Evolutionary conservation across 2,329 filamentous ascomycete species (phyloP).

Genomic region (Diaporthe vaccinii): DNA sequence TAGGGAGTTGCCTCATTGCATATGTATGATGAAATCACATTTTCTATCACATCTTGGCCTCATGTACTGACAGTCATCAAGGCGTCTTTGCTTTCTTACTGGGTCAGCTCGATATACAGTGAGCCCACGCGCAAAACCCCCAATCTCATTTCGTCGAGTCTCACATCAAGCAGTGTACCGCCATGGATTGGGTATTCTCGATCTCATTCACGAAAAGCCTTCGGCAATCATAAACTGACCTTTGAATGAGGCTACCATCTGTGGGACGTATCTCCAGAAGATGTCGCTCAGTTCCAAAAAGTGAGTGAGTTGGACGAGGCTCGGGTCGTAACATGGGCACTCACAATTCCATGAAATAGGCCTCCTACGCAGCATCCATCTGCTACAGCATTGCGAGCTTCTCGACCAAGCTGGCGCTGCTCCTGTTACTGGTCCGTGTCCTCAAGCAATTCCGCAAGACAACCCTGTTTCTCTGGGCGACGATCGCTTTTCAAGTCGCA

Average conservation of each 20-base stretch:
- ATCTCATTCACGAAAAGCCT: not conserved
- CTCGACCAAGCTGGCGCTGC: constrained; percentile 7
- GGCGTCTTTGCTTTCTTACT: constrained; percentile 7
- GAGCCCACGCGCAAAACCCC: not conserved
- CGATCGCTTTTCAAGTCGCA: constrained; percentile 3
- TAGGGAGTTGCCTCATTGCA: constrained; percentile 13
- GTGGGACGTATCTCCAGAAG: constrained; percentile 2
- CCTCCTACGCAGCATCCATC: not conserved
- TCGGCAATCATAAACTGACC: not conserved
- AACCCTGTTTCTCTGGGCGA: not conserved
- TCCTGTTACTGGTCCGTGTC: not conserved
- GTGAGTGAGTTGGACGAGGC: not conserved
- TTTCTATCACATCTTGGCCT: not conserved
- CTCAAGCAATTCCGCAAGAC: constrained; percentile 2
- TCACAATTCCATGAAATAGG: not conserved
- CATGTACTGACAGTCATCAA: not conserved
- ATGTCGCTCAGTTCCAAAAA: not conserved
- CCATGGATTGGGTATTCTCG: not conserved
- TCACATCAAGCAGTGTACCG: constrained; percentile 6
- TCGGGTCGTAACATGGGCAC: not conserved
- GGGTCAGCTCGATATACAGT: constrained; percentile 5
- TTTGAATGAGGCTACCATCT: not conserved
- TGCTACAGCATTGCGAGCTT: constrained; percentile 20
- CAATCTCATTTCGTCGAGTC: not conserved
- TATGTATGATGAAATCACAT: not conserved